Conservation (phyloP, 495 filamentous ascomycete genomes). For the Penicillium ochrochloron region DNA sequence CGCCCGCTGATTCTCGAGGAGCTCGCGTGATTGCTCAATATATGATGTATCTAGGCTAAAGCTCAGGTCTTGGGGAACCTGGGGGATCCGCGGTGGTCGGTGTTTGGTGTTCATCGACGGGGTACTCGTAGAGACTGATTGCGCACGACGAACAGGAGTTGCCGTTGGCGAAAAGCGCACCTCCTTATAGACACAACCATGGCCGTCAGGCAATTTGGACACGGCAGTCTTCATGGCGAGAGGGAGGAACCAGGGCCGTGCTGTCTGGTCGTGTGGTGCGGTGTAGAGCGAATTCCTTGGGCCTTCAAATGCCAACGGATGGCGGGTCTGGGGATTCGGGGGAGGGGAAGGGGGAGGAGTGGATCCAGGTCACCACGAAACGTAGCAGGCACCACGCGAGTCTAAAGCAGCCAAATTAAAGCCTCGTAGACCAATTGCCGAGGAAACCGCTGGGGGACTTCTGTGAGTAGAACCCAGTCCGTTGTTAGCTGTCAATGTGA, state of each 20-base stretch:
- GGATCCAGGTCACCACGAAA: conserved; percentile 5
- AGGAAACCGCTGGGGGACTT: not conserved
- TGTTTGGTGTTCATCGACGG: conserved; percentile 34
- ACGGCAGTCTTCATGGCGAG: conserved; percentile 37
- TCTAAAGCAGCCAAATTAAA: not conserved
- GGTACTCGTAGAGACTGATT: conserved; percentile 43
- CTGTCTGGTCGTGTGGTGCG: not conserved
- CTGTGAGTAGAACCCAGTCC: not conserved
- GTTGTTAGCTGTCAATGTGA: conserved; percentile 13
- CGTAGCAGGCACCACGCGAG: not conserved
- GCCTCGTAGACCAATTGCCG: not conserved
- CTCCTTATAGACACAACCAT: conserved; percentile 52
- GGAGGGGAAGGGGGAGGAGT: conserved; percentile 12
- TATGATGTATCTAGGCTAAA: conserved; percentile 37
- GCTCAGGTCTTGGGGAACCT: conserved; percentile 19
- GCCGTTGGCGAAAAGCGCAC: conserved; percentile 53
- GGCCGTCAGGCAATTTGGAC: conserved; percentile 40
- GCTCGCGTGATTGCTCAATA: conserved; percentile 45
- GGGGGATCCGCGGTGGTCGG: conserved; percentile 10
- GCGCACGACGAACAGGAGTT: conserved; percentile 45
- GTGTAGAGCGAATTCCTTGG: conserved; percentile 11
- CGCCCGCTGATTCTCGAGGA: conserved; percentile 47
- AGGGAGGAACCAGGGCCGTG: not conserved
- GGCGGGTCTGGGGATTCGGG: conserved; percentile 12
- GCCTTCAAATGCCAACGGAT: not conserved